Evolutionary conservation across 768 basidiomycete genomes (phyloP), one percentile per base, ranked within the genome.

Genomic region (Tricholoma furcatifolium): DNA sequence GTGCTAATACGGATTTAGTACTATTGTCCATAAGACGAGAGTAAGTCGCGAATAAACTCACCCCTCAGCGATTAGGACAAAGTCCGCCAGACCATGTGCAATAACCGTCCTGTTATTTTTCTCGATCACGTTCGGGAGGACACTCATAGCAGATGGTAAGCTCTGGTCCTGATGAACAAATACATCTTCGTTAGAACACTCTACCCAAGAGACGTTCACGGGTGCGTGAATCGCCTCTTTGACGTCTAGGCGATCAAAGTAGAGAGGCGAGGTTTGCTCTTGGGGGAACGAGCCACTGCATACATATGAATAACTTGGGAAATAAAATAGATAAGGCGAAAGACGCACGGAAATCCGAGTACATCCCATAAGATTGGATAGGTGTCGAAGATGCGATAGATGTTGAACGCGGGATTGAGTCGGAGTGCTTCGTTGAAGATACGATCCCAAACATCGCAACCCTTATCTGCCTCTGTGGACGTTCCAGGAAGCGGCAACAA

Each of bases 331-430:
- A 7, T 27, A 4, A 27, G 7, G 27, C 27, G 7, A 7, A 27
- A 4, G 11, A 64, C 81, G 32, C 59, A 87, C 82, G 88, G 87
- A 76, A 86, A 89, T n/a, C 87, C 88, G 24, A 90, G 83, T 6
- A 89, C 87, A 54, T 90, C 88, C 88, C 86, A 90, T 10, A 85
- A 70, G 39, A 86, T 74, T 0, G 87, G 88, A 67, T 73, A 88
- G 58, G 81, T 87, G 61, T 89, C 87, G 67, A 88, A 87, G 50
- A 91, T 87, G 18, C 85, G 79, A 63, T 91, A 91, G 6, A 88
- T 75, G 58, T 91, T 76, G 71, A 91, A 91, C 0, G 84, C 87
- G 0, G 88, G 89, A 60, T 91, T 90, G 58, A 87, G 67, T 2
- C 67, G 48, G 20, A 88, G 56, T 0, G 88, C 81, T 0, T 79